Conservation (phyloP, 257 asterid species). For the Eucommia ulmoides region DNA sequence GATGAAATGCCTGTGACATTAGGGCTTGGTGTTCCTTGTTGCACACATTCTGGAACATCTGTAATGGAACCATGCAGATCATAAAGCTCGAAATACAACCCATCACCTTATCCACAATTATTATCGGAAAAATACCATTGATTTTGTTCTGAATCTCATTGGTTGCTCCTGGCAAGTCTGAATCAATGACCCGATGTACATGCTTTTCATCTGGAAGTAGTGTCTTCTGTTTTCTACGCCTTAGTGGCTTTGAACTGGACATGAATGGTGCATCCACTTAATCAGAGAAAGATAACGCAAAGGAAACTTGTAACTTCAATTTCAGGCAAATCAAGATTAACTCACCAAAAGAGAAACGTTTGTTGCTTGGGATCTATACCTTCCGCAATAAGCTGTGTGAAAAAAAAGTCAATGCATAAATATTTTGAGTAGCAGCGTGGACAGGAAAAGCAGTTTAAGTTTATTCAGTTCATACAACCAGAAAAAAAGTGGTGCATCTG, state of each 20-base stretch:
- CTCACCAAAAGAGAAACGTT: constrained; percentile 76
- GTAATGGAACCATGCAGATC: constrained; percentile 4
- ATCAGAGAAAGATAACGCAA: neutral
- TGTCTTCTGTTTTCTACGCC: constrained; percentile 39
- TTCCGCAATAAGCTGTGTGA: constrained; percentile 63
- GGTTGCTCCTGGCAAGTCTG: constrained; percentile 41
- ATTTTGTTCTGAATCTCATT: constrained; percentile 47
- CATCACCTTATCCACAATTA: no score
- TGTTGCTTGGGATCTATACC: constrained; percentile 90
- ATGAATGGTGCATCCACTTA: constrained; percentile 10
- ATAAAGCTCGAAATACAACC: no score
- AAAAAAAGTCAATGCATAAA: constrained; percentile 11
- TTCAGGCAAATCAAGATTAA: constrained; percentile 4
- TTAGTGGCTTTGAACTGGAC: constrained; percentile 58
- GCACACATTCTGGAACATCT: constrained; percentile 36
- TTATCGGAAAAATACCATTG: no score
- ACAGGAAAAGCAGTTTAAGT: no score
- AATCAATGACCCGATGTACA: constrained; percentile 61
- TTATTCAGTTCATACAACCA: no score
- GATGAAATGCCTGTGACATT: constrained; percentile 39
- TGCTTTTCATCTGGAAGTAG: constrained; percentile 39
- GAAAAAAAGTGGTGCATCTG: no score
- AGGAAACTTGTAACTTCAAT: constrained; percentile 14
- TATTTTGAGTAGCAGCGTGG: no score
- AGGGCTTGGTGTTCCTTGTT: constrained; percentile 57